These are phyloP conservation scores for Phaeolepiota aurea DNA, from an alignment of 768 basidiomycete genomes.

Conservation along the genomic window DNA sequence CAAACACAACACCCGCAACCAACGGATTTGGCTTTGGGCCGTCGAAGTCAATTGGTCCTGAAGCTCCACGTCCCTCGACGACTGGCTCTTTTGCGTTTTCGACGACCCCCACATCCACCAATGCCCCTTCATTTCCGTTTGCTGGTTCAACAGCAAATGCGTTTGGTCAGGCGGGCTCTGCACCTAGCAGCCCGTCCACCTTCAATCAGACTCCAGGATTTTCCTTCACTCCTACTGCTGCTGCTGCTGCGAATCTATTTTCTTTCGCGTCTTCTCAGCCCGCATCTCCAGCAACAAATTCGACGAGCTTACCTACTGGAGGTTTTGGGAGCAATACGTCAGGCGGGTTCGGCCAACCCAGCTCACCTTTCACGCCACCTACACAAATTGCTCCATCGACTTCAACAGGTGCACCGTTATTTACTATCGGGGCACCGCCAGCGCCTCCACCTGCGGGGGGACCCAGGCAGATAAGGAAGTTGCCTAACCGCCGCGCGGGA, in stretches of 20 bases:
- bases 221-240: slow-evolving; percentile 32
- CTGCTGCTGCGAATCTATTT: slow-evolving; percentile 30
- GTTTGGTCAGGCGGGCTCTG: slow-evolving; percentile 36
- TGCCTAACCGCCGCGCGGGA: slow-evolving; percentile 6
- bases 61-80: slow-evolving; percentile 29
- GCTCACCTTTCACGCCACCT: slow-evolving; percentile 38
- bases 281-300: slow-evolving; percentile 43
- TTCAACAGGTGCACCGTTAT: slow-evolving; percentile 32
- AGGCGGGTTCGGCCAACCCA: slow-evolving; percentile 28
- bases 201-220: slow-evolving; percentile 42
- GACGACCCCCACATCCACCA: slow-evolving; percentile 26
- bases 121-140: slow-evolving; percentile 37
- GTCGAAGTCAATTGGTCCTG: slow-evolving; percentile 19
- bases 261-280: slow-evolving; percentile 50
- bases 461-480: slow-evolving; percentile 6
- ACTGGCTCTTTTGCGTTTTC: slow-evolving; percentile 42
- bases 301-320: slow-evolving; percentile 28
- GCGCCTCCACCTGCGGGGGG: slow-evolving; percentile 15
- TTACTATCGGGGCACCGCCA: slow-evolving; percentile 56
- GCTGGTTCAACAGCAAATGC: slow-evolving; percentile 26
- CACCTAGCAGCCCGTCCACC: slow-evolving; percentile 51
- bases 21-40: slow-evolving; percentile 41
- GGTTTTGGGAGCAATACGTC: slow-evolving; percentile 31
- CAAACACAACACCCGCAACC: slow-evolving; percentile 18
- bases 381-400: slow-evolving; percentile 24